phyloP scores from a whole-genome alignment of 768 basidiomycete genomes.

The Naganishia onofrii region DNA sequence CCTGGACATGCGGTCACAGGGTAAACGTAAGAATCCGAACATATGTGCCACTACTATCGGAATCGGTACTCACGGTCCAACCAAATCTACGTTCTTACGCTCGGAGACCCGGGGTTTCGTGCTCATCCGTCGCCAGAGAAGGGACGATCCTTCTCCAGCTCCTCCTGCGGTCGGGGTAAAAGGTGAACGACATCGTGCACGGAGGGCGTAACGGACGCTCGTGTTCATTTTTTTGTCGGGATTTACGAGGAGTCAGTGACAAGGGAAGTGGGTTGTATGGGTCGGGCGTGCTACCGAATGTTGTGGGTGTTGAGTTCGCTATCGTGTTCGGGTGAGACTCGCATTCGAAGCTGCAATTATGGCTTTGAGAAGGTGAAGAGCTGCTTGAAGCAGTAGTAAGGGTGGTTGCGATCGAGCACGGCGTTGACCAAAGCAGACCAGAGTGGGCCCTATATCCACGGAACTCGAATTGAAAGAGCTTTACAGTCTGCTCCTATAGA shows the following conservation, averaged over 20 bases:
- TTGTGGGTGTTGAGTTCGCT: not conserved
- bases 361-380: not conserved
- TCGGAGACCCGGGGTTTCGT: conserved; percentile 1
- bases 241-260: not conserved
- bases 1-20: conserved; percentile 1
- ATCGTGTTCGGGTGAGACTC: not conserved
- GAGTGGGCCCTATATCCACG: not conserved
- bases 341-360: not conserved
- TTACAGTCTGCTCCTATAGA: not conserved
- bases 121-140: not conserved
- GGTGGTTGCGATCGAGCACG: not conserved
- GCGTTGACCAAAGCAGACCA: not conserved
- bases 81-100: not conserved
- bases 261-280: not conserved
- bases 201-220: not conserved
- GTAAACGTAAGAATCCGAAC: not conserved
- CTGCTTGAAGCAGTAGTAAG: not conserved
- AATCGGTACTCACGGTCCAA: conserved; percentile 6
- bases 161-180: not conserved
- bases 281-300: not conserved
- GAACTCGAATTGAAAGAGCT: not conserved
- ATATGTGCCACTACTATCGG: not conserved
- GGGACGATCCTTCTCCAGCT: not conserved
- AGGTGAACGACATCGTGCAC: not conserved
- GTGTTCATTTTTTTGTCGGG: not conserved